Conservation (phyloP, 441 rosid species). For the Aquilaria agallochum region DNA sequence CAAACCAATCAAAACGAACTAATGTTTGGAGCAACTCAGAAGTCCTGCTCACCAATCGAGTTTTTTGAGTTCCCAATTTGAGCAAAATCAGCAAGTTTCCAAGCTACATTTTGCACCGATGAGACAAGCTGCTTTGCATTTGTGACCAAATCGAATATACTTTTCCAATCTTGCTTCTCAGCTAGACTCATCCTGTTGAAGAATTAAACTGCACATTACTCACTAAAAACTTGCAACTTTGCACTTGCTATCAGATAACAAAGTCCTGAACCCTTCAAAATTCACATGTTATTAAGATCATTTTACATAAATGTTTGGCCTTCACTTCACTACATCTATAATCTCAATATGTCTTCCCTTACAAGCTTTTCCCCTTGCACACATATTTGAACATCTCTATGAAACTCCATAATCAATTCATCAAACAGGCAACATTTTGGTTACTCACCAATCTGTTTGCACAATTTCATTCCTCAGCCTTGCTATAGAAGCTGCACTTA, state of each 20-base stretch:
- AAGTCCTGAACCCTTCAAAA: too few relatives aligned
- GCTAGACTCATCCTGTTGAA: conserved; percentile 70
- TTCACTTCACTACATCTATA: too few relatives aligned
- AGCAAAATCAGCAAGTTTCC: conserved; percentile 83
- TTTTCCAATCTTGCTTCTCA: conserved; percentile 90
- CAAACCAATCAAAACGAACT: too few relatives aligned
- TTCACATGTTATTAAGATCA: too few relatives aligned
- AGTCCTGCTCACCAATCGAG: conserved; percentile 37
- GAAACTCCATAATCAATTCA: too few relatives aligned
- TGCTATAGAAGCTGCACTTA: conserved; percentile 71
- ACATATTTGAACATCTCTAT: too few relatives aligned
- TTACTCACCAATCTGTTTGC: conserved; percentile 73
- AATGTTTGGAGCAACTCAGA: too few relatives aligned
- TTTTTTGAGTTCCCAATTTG: conserved; percentile 47
- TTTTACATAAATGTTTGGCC: too few relatives aligned
- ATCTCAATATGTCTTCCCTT: too few relatives aligned
- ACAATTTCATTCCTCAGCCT: conserved; percentile 83
- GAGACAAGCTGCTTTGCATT: conserved; percentile 88
- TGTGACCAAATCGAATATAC: conserved; percentile 61
- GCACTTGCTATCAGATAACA: too few relatives aligned
- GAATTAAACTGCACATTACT: neutral
- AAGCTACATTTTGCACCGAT: conserved; percentile 87
- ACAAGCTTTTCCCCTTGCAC: too few relatives aligned
- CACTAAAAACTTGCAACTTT: too few relatives aligned
- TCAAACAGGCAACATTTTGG: neutral